Conservation (phyloP, 169 alveolate species). For the Plasmodium coatneyi region DNA sequence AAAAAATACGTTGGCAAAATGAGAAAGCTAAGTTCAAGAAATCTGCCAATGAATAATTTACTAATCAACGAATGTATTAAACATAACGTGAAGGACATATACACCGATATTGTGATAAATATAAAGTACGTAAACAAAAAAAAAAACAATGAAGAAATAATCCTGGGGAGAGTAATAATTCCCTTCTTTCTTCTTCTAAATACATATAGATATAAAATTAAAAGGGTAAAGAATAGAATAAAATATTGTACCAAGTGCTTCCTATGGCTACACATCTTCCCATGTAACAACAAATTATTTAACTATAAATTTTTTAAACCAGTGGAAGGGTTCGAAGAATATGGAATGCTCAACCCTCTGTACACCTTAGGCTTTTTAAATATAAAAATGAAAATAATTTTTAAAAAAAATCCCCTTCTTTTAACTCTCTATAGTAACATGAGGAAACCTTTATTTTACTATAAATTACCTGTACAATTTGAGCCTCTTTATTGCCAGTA, state of each 20-base stretch:
- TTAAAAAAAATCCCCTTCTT: slow-evolving; percentile 65
- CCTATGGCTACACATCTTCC: slow-evolving; percentile 71
- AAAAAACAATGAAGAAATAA: slow-evolving; percentile 61
- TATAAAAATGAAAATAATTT: slow-evolving; percentile 75
- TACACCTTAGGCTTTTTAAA: slow-evolving; percentile 80
- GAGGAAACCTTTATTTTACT: slow-evolving; percentile 74
- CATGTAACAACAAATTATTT: slow-evolving; percentile 77
- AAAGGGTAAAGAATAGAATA: slow-evolving; percentile 36
- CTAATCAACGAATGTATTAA: slow-evolving; percentile 51
- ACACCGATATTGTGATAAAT: slow-evolving; percentile 50
- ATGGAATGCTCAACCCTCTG: slow-evolving; percentile 83
- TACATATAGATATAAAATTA: slow-evolving; percentile 55
- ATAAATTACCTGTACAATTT: slow-evolving; percentile 79
- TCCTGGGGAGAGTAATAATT: slow-evolving; percentile 53
- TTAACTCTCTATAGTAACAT: slow-evolving; percentile 77
- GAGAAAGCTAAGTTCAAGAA: slow-evolving; percentile 56
- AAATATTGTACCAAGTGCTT: slow-evolving; percentile 64
- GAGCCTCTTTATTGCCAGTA: slow-evolving; percentile 80
- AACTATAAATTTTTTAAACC: slow-evolving; percentile 81
- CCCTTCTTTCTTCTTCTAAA: slow-evolving; percentile 64
- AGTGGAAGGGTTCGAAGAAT: slow-evolving; percentile 80
- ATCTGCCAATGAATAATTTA: slow-evolving; percentile 61
- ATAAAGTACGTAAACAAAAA: slow-evolving; percentile 28
- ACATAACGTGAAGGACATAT: slow-evolving; percentile 54
- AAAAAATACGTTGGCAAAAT: slow-evolving; percentile 55